phyloP scores from a whole-genome alignment of 345 rosid genomes.

The Salix arbutifolia region DNA sequence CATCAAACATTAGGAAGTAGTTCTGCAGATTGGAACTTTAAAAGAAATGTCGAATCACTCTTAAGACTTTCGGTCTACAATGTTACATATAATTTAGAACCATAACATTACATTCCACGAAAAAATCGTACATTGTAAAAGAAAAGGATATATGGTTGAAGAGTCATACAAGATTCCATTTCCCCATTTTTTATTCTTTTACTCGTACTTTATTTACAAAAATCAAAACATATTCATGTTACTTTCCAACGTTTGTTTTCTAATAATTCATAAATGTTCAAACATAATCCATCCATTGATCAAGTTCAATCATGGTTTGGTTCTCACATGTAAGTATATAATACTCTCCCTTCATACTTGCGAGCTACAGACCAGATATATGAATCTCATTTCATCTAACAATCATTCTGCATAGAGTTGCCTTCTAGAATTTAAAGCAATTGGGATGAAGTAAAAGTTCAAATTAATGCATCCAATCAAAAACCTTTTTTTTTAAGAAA shows the following conservation, averaged over 20 bases:
- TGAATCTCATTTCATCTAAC: too few species aligned
- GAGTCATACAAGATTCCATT: neutral
- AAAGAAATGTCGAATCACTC: neutral
- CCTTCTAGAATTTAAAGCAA: too few species aligned
- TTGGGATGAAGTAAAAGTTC: neutral
- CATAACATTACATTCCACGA: conserved; percentile 1
- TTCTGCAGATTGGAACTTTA: neutral
- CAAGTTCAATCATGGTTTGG: too few species aligned
- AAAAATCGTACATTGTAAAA: neutral
- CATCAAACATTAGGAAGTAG: conserved; percentile 6
- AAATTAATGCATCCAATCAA: neutral
- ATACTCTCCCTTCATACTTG: too few species aligned
- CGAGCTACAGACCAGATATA: too few species aligned
- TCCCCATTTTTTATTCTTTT: neutral
- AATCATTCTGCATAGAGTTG: too few species aligned
- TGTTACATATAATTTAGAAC: neutral
- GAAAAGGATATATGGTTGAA: neutral
- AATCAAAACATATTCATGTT: neutral
- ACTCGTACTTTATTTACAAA: neutral
- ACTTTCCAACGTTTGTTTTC: too few species aligned
- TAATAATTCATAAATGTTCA: too few species aligned
- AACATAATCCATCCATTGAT: too few species aligned
- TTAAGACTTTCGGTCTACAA: neutral
- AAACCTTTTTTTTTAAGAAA: neutral
- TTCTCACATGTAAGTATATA: too few species aligned